Percentiles rank a stretch among this genome's conserved stretches.
These are phyloP conservation scores for Cichorium intybus DNA, from an alignment of 140 eudicot species.

Conservation along the genomic window DNA sequence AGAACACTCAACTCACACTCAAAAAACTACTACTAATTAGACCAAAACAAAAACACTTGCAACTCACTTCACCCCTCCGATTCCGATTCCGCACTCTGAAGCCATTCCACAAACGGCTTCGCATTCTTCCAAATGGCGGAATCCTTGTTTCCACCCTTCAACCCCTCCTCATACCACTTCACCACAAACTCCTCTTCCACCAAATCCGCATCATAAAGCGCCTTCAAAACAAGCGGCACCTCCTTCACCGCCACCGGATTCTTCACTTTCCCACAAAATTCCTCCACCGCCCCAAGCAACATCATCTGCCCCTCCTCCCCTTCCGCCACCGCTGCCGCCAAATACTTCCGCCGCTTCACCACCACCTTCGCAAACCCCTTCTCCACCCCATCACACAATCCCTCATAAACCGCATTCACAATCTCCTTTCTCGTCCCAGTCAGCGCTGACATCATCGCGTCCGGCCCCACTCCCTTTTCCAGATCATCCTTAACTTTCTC, in stretches of 20 bases:
- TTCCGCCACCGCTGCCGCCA: slow-evolving; percentile 46
- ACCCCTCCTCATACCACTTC: slow-evolving; percentile 59
- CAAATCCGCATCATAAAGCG: slow-evolving; percentile 58
- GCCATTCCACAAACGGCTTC: slow-evolving; percentile 91
- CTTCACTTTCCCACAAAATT: slow-evolving; percentile 45
- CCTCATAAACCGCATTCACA: slow-evolving; percentile 46
- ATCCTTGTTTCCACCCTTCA: slow-evolving; percentile 34
- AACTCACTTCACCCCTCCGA: slow-evolving; percentile 38
- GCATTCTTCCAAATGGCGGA: slow-evolving; percentile 62
- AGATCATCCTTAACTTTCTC: slow-evolving; percentile 27
- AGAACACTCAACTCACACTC: too few species aligned
- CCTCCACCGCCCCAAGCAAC: slow-evolving; percentile 51
- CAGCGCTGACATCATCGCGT: slow-evolving; percentile 28
- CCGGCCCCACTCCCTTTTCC: slow-evolving; percentile 17
- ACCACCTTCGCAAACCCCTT: slow-evolving; percentile 69
- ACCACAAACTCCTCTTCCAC: slow-evolving; percentile 65
- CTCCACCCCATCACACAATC: slow-evolving; percentile 52
- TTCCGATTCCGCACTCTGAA: slow-evolving; percentile 85
- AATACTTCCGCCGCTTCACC: slow-evolving; percentile 46
- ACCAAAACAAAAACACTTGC: too few species aligned
- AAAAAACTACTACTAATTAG: too few species aligned
- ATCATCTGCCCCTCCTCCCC: slow-evolving; percentile 53
- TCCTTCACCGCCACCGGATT: slow-evolving; percentile 68
- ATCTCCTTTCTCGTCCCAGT: slow-evolving; percentile 17
- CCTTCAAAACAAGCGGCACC: slow-evolving; percentile 62